Evolutionary conservation across 768 basidiomycete species (phyloP), one percentile per base, ranked within the genome.

Genomic region (Kwoniella dejecticola): DNA sequence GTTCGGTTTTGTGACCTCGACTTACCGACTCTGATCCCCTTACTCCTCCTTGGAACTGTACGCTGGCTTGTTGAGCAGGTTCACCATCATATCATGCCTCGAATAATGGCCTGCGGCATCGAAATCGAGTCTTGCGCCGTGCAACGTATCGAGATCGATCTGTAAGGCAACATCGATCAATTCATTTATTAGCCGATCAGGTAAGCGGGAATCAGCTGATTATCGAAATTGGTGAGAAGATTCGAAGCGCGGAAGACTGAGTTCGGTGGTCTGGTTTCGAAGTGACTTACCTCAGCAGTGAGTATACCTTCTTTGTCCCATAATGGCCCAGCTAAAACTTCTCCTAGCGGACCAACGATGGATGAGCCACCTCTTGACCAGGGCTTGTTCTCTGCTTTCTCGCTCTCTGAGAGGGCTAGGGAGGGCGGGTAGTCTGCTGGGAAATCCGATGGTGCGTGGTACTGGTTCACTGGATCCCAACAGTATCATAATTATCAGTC

Each of bases 271-370:
- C 24, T 23, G 50, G 30, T 6, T 17, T 31, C 24, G 50, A 19
- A 5, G 1, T 3, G 11, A 62, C 68, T 59, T 31, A 71, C 66
- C 23, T 64, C 66, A 4, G 66, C 66, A 41, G 48, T 63, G 5
- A 71, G n/a, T 44, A 66, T 65, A n/a, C 66, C 69, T 36, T 65
- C 69, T 42, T 61, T 38, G 45, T 71, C 63, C 69, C 69, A 71
- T 30, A 71, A 30, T 15, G 69, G 69, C 6, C 66, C 69, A 1
- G 63, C 69, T 27, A 71, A 45, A 5, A 71, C 40, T 45, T 71
- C 52, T n/a, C 69, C 69, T 21, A 71, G 46, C 2, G 69, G 69
- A 36, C 63, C 60, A 30, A 71, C 36, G 40, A 71, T 71, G 44
- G 63, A 63, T 26, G 58, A 59, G 4, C 69, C 69, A 13, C 69